Evolutionary conservation across 2,329 filamentous ascomycete species (phyloP), one percentile per base, ranked within the genome.

Genomic region (Ciborinia camelliae): DNA sequence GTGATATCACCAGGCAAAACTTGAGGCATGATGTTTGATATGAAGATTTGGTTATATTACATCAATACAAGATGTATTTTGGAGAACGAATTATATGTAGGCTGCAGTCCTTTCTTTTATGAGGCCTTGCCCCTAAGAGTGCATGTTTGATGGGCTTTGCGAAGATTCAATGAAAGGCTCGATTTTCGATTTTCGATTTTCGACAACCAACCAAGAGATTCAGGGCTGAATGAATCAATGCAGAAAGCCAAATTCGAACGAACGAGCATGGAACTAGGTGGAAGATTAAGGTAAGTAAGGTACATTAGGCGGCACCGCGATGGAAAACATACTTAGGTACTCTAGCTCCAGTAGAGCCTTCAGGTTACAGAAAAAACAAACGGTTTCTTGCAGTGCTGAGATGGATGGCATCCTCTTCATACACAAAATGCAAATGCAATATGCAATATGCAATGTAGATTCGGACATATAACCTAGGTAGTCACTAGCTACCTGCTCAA

Each of bases 1-100:
- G 67, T 68, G 3, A 50, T 12, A 37, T 67, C 45, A 28, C 62
- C 67, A 6, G 67, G 57, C n/a, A 57, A n/a, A 14, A 65, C 65
- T 26, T 63, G 53, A 51, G 59, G 45, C 67, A 68, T 68, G 43
- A 20, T 48, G 28, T 30, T 62, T 28, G 47, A 3, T n/a, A 35
- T 23, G 41, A 23, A 45, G 12, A 4, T 45, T 18, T 35, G 12
- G 39, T 23, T 26, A 47, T 6, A 54, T 23, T 26, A 47, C 9
- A 7, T 10, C 26, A 12, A 39, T 28, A 54, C 14, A 15, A 28
- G 43, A 43, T n/a, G 37, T 30, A 28, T 37, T 37, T 37, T 37
- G 35, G 4, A 37, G 35, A 37, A 5, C 7, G 12, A 8, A 10
- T 37, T 37, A 8, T 37, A 12, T 15, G n/a, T 37, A 59, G 28